Conservation (phyloP, 2,329 filamentous ascomycete species). For the Colletotrichum godetiae region DNA sequence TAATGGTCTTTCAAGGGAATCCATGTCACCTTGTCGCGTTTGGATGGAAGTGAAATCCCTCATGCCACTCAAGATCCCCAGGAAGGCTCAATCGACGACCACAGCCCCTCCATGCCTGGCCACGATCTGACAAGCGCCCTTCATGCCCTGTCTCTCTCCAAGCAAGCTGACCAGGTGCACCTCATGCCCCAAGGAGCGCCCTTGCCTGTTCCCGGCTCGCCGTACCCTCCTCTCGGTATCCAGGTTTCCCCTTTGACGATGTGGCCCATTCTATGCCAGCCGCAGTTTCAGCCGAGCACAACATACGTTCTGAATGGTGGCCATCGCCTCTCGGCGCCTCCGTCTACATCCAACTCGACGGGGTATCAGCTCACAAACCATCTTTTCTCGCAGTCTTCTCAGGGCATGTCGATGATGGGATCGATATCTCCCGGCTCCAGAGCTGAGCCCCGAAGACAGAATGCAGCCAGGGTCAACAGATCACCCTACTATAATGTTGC, state of each 20-base stretch:
- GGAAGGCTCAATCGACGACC: not conserved
- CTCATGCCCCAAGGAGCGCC: not conserved
- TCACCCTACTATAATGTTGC: constrained; percentile 59
- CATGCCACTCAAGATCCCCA: not conserved
- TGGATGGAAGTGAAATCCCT: not conserved
- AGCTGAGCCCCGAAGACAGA: constrained; percentile 59
- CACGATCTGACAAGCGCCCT: constrained; percentile 25
- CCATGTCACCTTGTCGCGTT: constrained; percentile 20
- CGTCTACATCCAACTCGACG: not conserved
- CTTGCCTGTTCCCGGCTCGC: not conserved
- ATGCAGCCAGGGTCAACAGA: constrained; percentile 58
- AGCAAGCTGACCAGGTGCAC: not conserved
- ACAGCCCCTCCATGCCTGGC: not conserved
- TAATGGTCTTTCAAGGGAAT: constrained; percentile 8
- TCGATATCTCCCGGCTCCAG: constrained; percentile 44
- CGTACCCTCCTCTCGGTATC: constrained; percentile 32
- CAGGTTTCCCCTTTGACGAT: constrained; percentile 42
- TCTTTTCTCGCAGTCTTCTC: constrained; percentile 36
- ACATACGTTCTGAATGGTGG: constrained; percentile 43
- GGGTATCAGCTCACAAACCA: constrained; percentile 37
- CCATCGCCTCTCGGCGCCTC: constrained; percentile 10
- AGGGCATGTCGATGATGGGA: not conserved
- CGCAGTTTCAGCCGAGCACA: constrained; percentile 42
- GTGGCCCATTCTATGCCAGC: constrained; percentile 48
- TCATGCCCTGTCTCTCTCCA: constrained; percentile 25